Base-by-base conservation (phyloP, 352 stramenopile genomes). In the Phytophthora fragariae region DNA sequence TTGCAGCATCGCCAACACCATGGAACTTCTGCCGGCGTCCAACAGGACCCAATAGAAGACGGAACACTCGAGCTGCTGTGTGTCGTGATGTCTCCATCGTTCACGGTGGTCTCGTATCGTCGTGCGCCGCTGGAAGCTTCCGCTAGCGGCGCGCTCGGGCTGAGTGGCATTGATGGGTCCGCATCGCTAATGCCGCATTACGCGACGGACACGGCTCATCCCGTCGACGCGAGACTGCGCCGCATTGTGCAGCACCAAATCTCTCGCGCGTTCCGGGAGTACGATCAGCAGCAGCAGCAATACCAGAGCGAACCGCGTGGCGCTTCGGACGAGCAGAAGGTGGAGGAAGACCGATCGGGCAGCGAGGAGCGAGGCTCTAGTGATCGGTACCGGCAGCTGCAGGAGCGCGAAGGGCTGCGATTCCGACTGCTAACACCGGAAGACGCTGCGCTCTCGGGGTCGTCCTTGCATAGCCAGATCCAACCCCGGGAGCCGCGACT, bases 101-200 rank as follows among this genome's bases (percentile, higher is more conserved):
- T 86, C 52, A 86, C 79, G 3, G 57, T 86, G 5, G 77, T 84
- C 6, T 86, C 79, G 12, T 82, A 86, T 57, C 79, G 79, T 41
- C 79, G 79, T 4, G 70, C 75, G 15, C 70, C 67, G 4, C 41
- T 73, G 12, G 74, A 77, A 15, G 57, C 41, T n/a, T 56, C 44
- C 1, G 24, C 55, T 44, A 7, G 53, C 24, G 46, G 29, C 14
- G 29, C 54, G 35, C 29, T 75, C 27, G 55, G 39, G 37, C 39
- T 67, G 15, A 29, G 60, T 17, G 49, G 33, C 5, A n/a, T 67
- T 31, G 59, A 73, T 57, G 17, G 37, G 24, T 3, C 44, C n/a
- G 21, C 57, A n/a, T 57, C 70, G 19, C 19, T 76, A 24, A 17
- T 65, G 50, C 71, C 62, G 11, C 58, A 64, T 15, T 82, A 82